Evolutionary conservation across 495 filamentous ascomycete species (phyloP).

Genomic region (Aspergillus leporis): DNA sequence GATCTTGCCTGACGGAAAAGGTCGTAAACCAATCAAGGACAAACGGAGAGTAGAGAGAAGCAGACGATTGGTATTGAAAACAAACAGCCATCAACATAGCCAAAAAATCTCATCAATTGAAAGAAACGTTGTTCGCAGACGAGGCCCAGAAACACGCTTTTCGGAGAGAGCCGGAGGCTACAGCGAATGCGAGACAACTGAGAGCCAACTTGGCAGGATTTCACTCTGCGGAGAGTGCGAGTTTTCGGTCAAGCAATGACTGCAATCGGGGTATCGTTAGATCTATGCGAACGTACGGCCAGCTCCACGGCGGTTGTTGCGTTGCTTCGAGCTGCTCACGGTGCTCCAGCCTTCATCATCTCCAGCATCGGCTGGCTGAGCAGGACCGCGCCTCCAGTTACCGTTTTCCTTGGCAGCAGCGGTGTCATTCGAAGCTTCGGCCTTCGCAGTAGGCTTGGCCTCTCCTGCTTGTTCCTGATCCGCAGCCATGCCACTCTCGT

Average conservation of each 20-base stretch:
- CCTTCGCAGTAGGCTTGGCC: constrained; percentile 22
- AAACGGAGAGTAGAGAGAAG: constrained; percentile 17
- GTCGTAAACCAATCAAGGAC: constrained; percentile 10
- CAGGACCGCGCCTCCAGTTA: constrained; percentile 34
- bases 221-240: constrained; percentile 12
- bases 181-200: constrained; percentile 15
- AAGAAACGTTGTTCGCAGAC: constrained; percentile 1
- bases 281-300: constrained; percentile 52
- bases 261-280: constrained; percentile 42
- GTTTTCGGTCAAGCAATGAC: constrained; percentile 26
- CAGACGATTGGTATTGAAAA: constrained; percentile 30
- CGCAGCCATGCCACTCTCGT: constrained; percentile 39
- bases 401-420: constrained; percentile 41
- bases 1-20: constrained; percentile 9
- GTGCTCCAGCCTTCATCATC: constrained; percentile 80
- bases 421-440: constrained; percentile 45
- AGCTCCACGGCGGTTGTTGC: constrained; percentile 52
- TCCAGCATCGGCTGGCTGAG: constrained; percentile 37
- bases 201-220: constrained; percentile 9
- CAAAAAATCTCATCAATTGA: constrained; percentile 25
- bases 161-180: constrained; percentile 8
- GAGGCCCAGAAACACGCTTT: not conserved
- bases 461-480: constrained; percentile 37
- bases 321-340: constrained; percentile 57
- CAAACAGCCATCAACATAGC: constrained; percentile 29